Conservation (phyloP, 805 yeast genomes). For the Ogataea nitratoaversa region DNA sequence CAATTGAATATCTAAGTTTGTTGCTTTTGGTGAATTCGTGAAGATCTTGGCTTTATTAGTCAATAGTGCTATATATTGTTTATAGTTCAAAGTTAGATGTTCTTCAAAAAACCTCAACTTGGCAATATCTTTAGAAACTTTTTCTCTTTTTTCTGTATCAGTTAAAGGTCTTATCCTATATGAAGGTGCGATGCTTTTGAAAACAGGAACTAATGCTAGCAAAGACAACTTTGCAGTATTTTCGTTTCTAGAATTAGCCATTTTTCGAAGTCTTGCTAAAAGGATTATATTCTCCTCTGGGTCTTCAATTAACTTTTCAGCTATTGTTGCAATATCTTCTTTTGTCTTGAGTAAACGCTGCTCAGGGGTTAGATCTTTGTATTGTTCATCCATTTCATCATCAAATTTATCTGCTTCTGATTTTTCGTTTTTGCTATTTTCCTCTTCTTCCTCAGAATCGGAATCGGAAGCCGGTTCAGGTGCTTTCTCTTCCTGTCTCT, state of each 20-base stretch:
- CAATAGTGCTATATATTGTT: conserved; percentile 57
- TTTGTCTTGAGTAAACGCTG: conserved; percentile 59
- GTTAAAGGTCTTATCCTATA: conserved; percentile 80
- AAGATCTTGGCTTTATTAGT: conserved; percentile 34
- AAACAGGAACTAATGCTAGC: conserved; percentile 77
- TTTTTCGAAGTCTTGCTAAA: conserved; percentile 61
- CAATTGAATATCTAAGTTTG: conserved; percentile 34
- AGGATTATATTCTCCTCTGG: conserved; percentile 79
- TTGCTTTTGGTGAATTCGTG: conserved; percentile 23
- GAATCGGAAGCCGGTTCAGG: conserved; percentile 12
- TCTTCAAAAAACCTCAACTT: conserved; percentile 79
- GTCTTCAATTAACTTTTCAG: conserved; percentile 73
- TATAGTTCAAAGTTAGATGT: conserved; percentile 63
- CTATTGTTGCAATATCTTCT: conserved; percentile 80
- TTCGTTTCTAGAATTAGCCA: conserved; percentile 64
- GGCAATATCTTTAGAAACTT: conserved; percentile 78
- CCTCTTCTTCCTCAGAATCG: conserved; percentile 9
- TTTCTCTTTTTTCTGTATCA: conserved; percentile 76
- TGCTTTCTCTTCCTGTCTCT: conserved; percentile 13
- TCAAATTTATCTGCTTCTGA: conserved; percentile 14
- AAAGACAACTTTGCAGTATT: conserved; percentile 68
- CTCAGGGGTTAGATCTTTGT: conserved; percentile 43
- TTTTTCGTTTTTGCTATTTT: conserved; percentile 11
- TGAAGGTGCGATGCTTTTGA: conserved; percentile 82
- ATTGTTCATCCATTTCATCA: conserved; percentile 33